phyloP scores from a whole-genome alignment of 2,329 filamentous ascomycete species.

The Diaporthe helianthi region DNA sequence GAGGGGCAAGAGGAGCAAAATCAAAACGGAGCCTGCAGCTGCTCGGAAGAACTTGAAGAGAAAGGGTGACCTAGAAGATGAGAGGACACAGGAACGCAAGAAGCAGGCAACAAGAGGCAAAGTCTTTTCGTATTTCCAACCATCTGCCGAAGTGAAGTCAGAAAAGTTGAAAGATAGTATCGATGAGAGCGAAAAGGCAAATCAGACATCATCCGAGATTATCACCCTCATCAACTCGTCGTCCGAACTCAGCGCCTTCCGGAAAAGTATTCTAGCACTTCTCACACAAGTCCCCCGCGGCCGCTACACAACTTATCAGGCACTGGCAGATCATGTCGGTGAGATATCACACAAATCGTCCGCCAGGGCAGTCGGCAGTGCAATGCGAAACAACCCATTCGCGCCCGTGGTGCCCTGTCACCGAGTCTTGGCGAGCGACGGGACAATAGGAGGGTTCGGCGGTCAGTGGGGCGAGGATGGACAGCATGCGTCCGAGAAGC shows the following conservation, averaged over 20 bases:
- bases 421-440: background rate
- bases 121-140: background rate
- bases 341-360: constrained; percentile 1
- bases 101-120: background rate
- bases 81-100: background rate
- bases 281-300: background rate
- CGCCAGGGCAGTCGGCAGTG: background rate
- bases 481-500: constrained; percentile 2
- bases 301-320: background rate
- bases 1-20: constrained; percentile 24
- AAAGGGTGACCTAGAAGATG: background rate
- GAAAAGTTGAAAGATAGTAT: background rate
- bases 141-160: background rate
- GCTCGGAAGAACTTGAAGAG: background rate
- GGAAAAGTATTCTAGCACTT: background rate
- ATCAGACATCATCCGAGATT: background rate
- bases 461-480: constrained; percentile 7
- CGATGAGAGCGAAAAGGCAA: background rate
- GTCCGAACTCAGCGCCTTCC: constrained; percentile 1
- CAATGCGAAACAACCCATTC: constrained; percentile 13
- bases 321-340: background rate
- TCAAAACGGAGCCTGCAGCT: background rate
- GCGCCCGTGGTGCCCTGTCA: background rate
- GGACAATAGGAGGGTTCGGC: background rate
- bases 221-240: background rate